Evolutionary conservation across 2,329 filamentous ascomycete genomes (phyloP), one percentile per base, ranked within the genome.

Genomic region (Aspergillus sp.): DNA sequence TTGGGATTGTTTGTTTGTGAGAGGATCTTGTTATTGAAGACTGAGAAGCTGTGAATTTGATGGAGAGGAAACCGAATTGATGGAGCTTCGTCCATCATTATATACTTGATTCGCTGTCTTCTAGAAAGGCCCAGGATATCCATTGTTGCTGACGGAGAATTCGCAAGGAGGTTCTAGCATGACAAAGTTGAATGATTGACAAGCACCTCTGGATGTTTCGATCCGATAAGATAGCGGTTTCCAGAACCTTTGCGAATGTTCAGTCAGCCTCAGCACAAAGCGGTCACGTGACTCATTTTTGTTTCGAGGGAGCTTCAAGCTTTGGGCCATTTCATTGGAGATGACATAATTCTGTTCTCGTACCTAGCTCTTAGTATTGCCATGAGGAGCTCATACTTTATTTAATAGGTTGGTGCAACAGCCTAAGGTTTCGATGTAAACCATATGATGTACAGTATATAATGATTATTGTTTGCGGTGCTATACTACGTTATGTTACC

Each of bases 151-250:
- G 41, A 53, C 34, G 19, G 25, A 59, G 50, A 58, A 60, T 47
- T 46, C 22, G 34, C 48, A 56, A 30, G 31, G 63, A 60, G 54
- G 31, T 56, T 57, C 61, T 56, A 45, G 59, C 19, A 60, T 19
- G 41, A 8, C 41, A 28, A 50, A 43, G 46, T 43, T 50, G 25
- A 28, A 41, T 56, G 23, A 50, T 22, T 56, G 57, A 31, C 22
- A 31, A 38, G 47, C 30, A 43, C 19, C 17, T 62, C 61, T 57
- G 50, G 64, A 59, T n/a, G 41, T 19, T 66, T 67, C 62, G 57
- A 57, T 30, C 47, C 38, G 68, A 66, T 65, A 71, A 69, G 67
- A 70, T 72, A 69, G 62, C 51, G 55, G 48, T 49, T 54, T 49
- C 49, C 23, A 17, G 64, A 63, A 57, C 7, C 45, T 34, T 48